Conservation (phyloP, 2,329 filamentous ascomycete genomes). For the Neofusicoccum ribis region DNA sequence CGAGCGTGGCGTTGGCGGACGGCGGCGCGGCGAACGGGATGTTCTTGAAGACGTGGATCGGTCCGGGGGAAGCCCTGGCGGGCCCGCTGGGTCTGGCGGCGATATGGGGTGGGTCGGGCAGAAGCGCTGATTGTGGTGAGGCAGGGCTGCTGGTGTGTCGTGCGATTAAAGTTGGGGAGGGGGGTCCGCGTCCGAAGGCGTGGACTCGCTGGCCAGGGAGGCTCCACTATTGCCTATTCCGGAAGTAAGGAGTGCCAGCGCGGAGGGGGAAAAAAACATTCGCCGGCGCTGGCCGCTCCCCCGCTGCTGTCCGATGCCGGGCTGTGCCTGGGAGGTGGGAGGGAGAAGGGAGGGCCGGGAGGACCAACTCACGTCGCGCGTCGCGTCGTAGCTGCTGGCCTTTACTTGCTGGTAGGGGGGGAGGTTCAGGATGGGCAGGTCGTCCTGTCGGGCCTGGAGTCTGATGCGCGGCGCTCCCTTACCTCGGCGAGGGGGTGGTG, state of each 20-base stretch:
- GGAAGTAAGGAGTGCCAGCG: not conserved
- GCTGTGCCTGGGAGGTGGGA: no score
- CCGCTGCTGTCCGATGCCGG: no score
- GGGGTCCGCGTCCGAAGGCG: not conserved
- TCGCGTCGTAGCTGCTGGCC: conserved; percentile 31
- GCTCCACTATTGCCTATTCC: conserved; percentile 10
- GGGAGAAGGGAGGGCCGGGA: no score
- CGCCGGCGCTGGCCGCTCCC: no score
- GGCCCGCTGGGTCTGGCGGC: no score
- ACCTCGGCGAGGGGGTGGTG: not conserved
- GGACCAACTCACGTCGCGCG: not conserved
- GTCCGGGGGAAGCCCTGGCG: not conserved
- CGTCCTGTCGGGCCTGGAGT: not conserved
- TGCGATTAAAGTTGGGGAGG: not conserved
- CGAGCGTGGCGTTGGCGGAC: no score
- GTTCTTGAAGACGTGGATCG: conserved; percentile 43
- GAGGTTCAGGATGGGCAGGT: conserved; percentile 32
- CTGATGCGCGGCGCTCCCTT: not conserved
- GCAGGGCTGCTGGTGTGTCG: not conserved
- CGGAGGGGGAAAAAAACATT: no score
- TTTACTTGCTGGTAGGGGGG: conserved; percentile 35
- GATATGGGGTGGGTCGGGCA: no score
- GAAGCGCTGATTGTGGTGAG: no score
- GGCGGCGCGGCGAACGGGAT: conserved; percentile 38
- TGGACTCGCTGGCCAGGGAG: not conserved